A percentile compares a stretch with the other conserved stretches of the same genome.
phyloP scores from a whole-genome alignment of 1,284 basidiomycete genomes.

The Dichomitus squalens region DNA sequence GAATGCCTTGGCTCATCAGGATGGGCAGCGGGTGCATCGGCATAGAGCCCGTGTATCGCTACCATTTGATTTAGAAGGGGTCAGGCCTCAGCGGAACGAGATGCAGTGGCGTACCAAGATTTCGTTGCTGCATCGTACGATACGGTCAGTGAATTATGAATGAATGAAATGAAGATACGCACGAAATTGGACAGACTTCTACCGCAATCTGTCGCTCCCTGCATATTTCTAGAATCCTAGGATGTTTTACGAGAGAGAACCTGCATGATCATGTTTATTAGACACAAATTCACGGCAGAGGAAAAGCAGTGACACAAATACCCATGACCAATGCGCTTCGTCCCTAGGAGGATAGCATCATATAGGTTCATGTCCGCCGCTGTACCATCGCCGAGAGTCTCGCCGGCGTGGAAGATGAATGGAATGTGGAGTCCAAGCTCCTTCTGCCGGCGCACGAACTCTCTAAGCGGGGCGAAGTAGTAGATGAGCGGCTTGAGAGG shows the following conservation, averaged over 20 bases:
- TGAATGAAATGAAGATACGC: conserved; percentile 29
- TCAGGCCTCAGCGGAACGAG: too few relatives aligned
- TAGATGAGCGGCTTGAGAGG: conserved; percentile 59
- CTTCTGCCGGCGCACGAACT: conserved; percentile 59
- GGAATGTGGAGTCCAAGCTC: conserved; percentile 69
- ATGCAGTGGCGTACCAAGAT: conserved; percentile 61
- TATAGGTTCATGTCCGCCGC: conserved; percentile 74
- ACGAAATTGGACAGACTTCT: conserved; percentile 77
- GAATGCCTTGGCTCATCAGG: conserved; percentile 69
- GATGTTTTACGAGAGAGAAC: conserved; percentile 77
- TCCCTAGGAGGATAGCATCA: conserved; percentile 76
- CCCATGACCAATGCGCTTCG: conserved; percentile 84
- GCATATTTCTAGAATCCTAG: conserved; percentile 67
- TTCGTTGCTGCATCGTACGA: conserved; percentile 53
- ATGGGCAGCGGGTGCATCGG: conserved; percentile 72
- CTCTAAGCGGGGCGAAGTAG: conserved; percentile 64
- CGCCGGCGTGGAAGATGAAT: conserved; percentile 81
- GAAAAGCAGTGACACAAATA: conserved; percentile 28
- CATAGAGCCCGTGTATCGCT: conserved; percentile 75
- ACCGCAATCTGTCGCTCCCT: conserved; percentile 63
- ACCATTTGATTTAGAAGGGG: too few relatives aligned
- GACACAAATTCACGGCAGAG: conserved; percentile 4
- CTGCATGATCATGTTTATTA: conserved; percentile 34
- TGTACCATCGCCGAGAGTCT: conserved; percentile 75
- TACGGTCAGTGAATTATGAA: conserved; percentile 12